Evolutionary conservation across 2,329 filamentous ascomycete genomes (phyloP), one percentile per base, ranked within the genome.

Genomic region (Hymenoscyphus albidus): DNA sequence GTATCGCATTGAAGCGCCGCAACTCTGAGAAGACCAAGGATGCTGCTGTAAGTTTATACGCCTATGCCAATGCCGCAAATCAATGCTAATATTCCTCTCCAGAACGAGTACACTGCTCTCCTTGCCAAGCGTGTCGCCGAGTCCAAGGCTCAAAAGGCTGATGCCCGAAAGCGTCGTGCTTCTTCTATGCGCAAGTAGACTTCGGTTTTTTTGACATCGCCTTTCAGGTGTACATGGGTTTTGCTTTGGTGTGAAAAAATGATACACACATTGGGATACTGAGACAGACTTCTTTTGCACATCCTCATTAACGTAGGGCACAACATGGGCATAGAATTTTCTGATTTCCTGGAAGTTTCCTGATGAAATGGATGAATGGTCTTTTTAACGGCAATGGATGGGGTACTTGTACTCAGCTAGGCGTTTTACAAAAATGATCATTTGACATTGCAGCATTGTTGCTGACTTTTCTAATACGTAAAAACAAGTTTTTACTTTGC

Each of bases 101-200:
- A 98, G 94, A 93, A 92, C 85, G 95, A 99, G 84, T 99, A 99
- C 83, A 89, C 93, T 76, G 88, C 94, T 83, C 82, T 98, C 81
- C 88, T 99, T 71, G 92, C 95, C 85, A 96, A 95, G 91, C 95
- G 95, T 84, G 92, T 98, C 77, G 85, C 88, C 79, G 95, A 99
- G 86, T 91, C 93, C 85, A 97, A 97, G 88, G 85, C 90, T 79
- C 89, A 90, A 83, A 94, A 95, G 86, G 89, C 88, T 76, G 94
- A 98, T 84, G 84, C 90, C 81, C 92, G 93, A 85, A 98, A 98
- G 93, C 89, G 95, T 80, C 88, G 95, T 80, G 94, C 94, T 76
- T 96, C 91, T 80, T 97, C 94, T 77, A 92, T 96, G 89, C 88
- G 85, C 85, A 94, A 94, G 81, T 93, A 92, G 83, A 84, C 64